phyloP scores from a whole-genome alignment of 2,329 filamentous ascomycete species.

The Westerdykella sp. region DNA sequence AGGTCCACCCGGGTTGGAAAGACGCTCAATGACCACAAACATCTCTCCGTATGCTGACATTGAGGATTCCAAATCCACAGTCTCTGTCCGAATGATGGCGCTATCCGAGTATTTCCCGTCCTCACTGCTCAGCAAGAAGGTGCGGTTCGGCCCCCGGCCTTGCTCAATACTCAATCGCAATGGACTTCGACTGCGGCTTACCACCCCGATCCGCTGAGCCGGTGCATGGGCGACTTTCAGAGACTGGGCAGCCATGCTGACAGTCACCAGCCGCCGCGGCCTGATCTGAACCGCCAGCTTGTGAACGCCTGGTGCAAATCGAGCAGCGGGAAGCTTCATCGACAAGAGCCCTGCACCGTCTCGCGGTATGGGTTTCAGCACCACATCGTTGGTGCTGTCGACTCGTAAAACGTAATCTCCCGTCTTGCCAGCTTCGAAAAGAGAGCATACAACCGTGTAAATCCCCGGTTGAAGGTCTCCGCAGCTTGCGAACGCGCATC shows the following conservation, averaged over 20 bases:
- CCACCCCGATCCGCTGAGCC: slow-evolving; percentile 20
- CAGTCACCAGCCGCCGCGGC: slow-evolving; percentile 52
- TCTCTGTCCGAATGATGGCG: slow-evolving; percentile 59
- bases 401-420: slow-evolving; percentile 70
- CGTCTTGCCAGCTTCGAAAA: slow-evolving; percentile 74
- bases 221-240: slow-evolving; percentile 27
- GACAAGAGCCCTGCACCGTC: slow-evolving; percentile 71
- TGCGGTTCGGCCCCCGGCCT: slow-evolving; percentile 63
- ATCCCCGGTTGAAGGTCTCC: slow-evolving; percentile 58
- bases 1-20: slow-evolving; percentile 52
- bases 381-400: slow-evolving; percentile 55
- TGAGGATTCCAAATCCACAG: slow-evolving; percentile 69
- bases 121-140: slow-evolving; percentile 59
- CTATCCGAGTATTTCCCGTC: slow-evolving; percentile 69
- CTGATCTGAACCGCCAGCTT: slow-evolving; percentile 49
- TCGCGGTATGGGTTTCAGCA: slow-evolving; percentile 56
- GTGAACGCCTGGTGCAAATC: slow-evolving; percentile 47
- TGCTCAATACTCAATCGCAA: slow-evolving; percentile 68
- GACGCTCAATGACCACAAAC: slow-evolving; percentile 77
- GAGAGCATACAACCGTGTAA: slow-evolving; percentile 87
- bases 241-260: slow-evolving; percentile 52
- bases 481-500: slow-evolving; percentile 65
- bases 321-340: slow-evolving; percentile 50
- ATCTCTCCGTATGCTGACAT: slow-evolving; percentile 51
- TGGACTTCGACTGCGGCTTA: slow-evolving; percentile 37